Base-by-base conservation (phyloP, 2,329 filamentous ascomycete species). In the Fusarium sp. region DNA sequence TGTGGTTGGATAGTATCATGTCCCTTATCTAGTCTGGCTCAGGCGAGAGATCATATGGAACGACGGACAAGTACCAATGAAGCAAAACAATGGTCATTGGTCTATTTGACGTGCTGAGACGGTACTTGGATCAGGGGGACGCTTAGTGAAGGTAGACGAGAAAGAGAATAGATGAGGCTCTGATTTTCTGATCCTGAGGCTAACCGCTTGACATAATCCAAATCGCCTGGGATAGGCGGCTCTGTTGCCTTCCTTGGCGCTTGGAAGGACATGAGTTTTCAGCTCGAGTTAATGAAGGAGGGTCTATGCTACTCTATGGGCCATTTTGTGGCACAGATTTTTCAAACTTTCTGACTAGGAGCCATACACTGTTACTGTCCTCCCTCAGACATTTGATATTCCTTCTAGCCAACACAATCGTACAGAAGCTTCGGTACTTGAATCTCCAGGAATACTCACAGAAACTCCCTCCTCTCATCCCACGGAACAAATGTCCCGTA, bases 401-500 rank as follows among this genome's bases (percentile, higher is more conserved):
- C 20, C 9, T 13, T 5, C 13, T 29, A 36, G 9, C 11, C 18
- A 20, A 23, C 20, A 17, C 9, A 18, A 17, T 7, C 8, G 11
- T 6, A 15, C 7, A 40, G 27, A 23, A 23, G 10, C n/a, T 14
- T 8, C 6, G 3, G 4, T 13, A 33, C 31, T 20, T 36, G 8
- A 3, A 14, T 5, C 6, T 31, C n/a, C 15, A 17, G 9, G 11
- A 43, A 20, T 33, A 20, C 5, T 66, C 45, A 69, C 9, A 69
- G 11, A 33, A 47, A 69, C 18, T 55, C 51, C 4, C 51, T 31
- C 13, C 66, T 42, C 14, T 57, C 66, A 46, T 52, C 58, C 66
- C 65, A 66, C 5, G 65, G 51, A 23, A 62, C 55, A 47, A 73
- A 69, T 2, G 71, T 73, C 11, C 71, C 71, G 25, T 73, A 73